These are phyloP conservation scores for Mortierella sp. DNA, from an alignment of 371 early-diverging fungal genomes.

Conservation along the genomic window DNA sequence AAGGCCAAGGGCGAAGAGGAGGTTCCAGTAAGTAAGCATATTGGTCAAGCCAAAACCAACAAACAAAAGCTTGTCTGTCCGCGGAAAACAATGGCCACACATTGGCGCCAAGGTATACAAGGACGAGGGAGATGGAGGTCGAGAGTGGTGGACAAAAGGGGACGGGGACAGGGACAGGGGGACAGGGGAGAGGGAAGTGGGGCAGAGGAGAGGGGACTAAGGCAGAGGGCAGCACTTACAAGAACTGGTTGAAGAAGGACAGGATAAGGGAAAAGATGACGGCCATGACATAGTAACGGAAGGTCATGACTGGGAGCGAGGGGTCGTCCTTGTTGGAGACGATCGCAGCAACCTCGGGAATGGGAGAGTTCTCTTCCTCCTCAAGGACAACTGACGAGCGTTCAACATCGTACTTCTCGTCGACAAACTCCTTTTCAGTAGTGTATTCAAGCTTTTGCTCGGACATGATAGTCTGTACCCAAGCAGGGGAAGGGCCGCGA, in stretches of 20 bases:
- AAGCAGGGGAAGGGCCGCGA: no score
- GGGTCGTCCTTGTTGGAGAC: constrained; percentile 66
- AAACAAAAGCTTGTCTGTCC: no score
- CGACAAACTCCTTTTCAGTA: constrained; percentile 23
- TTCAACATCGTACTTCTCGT: constrained; percentile 32
- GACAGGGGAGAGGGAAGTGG: not conserved
- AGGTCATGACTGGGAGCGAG: constrained; percentile 74
- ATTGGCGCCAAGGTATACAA: no score
- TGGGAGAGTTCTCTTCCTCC: constrained; percentile 48
- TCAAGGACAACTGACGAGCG: constrained; percentile 25
- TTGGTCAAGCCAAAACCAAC: no score
- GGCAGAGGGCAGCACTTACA: constrained; percentile 23
- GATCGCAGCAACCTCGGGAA: constrained; percentile 41
- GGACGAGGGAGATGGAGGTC: no score
- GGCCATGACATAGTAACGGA: constrained; percentile 78
- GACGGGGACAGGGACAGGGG: no score
- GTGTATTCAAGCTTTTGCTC: constrained; percentile 26
- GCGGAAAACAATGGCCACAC: no score
- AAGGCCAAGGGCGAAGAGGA: not conserved
- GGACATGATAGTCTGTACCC: constrained; percentile 9
- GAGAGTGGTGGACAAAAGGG: no score
- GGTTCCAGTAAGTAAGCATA: not conserved
- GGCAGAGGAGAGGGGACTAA: not conserved
- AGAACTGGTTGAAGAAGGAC: constrained; percentile 75
- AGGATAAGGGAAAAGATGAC: constrained; percentile 67